Conservation (phyloP, 1,284 basidiomycete genomes). For the Tilletiopsis washingtonensis region DNA sequence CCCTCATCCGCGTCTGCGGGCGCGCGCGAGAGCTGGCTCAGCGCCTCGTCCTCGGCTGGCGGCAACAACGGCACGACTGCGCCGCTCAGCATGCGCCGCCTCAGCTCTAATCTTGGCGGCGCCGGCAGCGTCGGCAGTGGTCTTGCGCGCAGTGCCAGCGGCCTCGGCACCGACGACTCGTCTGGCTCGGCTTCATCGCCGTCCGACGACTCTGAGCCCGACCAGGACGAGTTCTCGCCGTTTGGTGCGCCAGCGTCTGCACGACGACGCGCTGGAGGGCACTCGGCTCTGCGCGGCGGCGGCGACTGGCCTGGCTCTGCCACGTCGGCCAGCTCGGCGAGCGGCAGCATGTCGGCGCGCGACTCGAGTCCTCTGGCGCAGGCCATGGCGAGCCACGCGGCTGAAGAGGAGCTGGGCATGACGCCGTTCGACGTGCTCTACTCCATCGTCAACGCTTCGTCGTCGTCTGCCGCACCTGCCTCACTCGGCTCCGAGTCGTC, state of each 20-base stretch:
- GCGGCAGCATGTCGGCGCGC: neutral
- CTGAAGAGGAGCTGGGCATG: slow-evolving; percentile 53
- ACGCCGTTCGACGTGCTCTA: slow-evolving; percentile 91
- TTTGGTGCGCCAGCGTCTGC: slow-evolving; percentile 46
- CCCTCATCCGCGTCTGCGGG: slow-evolving; percentile 4
- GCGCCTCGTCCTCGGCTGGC: too few species aligned
- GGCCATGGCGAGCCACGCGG: neutral
- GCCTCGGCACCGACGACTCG: neutral
- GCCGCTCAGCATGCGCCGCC: too few species aligned
- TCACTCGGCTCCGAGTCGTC: slow-evolving; percentile 49
- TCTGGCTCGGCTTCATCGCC: neutral
- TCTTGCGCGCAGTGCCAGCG: neutral
- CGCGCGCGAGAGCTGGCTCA: slow-evolving; percentile 1
- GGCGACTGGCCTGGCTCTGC: neutral
- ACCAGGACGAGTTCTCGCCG: slow-evolving; percentile 56
- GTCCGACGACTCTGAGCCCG: slow-evolving; percentile 49
- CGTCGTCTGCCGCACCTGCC: neutral
- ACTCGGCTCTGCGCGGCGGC: too few species aligned
- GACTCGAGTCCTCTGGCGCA: neutral
- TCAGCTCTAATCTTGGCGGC: too few species aligned
- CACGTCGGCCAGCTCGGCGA: neutral
- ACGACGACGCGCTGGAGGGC: too few species aligned
- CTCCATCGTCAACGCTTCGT: slow-evolving; percentile 60
- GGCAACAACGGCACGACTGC: too few species aligned
- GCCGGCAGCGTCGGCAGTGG: neutral